Evolutionary conservation across 139 green algal species (phyloP), one percentile per base, ranked within the genome.

Genomic region (Chlamydomonas schloesseri): DNA sequence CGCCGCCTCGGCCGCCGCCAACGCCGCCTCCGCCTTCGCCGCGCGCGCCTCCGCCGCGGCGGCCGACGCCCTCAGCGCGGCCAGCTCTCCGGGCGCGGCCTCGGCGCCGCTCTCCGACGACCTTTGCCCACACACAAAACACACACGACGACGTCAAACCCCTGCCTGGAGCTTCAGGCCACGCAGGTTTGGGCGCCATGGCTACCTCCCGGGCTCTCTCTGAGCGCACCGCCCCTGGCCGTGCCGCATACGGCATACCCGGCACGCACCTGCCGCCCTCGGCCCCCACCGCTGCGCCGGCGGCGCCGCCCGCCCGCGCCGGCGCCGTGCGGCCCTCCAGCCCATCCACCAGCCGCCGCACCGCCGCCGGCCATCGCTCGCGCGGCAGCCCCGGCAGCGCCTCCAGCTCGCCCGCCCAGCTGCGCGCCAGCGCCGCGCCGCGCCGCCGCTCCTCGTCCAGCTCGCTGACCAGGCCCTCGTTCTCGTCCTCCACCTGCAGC

Each of bases 401-500:
- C 5, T 92, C 84, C 46, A 90, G 26, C 10, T 85, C 65, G 8
- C 31, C 57, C 9, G 85, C 70, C 82, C 82, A 74, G 71, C 55
- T 68, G 58, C 70, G 81, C 1, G 81, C 81, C 65, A 71, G 69
- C 23, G 67, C 75, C 0, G 84, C 75, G 15, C 55, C 75, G 6
- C 85, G 85, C 15, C 81, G 76, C 2, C 85, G 85, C 53, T 82
- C 77, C 69, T 89, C 85, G 53, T 89, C 85, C 37, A 89, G 77
- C 33, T 82, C 76, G 33, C 70, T 42, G 14, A 70, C 58, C 76
- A 89, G 69, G 14, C 26, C 68, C 77, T 89, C 85, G 37, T 89
- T 89, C 50, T 89, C 85, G 55, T 89, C 85, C 58, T 89, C 84
- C 67, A 89, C 75, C 74, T 89, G 64, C 29, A 65, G 57, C 4